phyloP scores from a whole-genome alignment of 495 filamentous ascomycete genomes.

The Pyrenopolyporus hunteri region DNA sequence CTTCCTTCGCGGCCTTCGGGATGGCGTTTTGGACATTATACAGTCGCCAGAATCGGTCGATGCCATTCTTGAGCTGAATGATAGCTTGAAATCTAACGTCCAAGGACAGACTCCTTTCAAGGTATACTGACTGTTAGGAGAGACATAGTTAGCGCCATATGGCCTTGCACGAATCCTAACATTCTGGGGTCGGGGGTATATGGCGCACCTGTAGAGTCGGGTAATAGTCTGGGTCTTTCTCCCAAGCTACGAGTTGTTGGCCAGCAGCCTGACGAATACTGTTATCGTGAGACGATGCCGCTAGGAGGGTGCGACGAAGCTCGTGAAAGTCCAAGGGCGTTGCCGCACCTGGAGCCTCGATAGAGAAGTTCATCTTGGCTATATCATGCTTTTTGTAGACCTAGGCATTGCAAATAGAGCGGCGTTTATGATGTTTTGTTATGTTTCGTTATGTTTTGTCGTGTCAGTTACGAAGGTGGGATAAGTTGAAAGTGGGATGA shows the following conservation, averaged over 20 bases:
- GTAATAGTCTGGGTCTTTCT: constrained; percentile 75
- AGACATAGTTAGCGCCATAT: constrained; percentile 21
- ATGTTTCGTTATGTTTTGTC: not conserved
- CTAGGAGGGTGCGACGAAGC: constrained; percentile 72
- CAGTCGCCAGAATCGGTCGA: constrained; percentile 91
- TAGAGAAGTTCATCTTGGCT: constrained; percentile 56
- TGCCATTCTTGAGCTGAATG: constrained; percentile 93
- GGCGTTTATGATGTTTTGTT: not conserved
- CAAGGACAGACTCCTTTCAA: constrained; percentile 73
- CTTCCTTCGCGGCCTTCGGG: constrained; percentile 71
- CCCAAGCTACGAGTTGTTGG: constrained; percentile 86
- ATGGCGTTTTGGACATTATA: constrained; percentile 70
- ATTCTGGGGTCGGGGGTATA: not conserved
- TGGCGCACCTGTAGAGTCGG: constrained; percentile 72
- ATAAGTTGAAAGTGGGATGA: constrained; percentile 1
- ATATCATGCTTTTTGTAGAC: not conserved
- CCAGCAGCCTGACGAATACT: constrained; percentile 78
- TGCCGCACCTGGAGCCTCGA: constrained; percentile 61
- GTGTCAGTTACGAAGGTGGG: not conserved
- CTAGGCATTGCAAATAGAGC: not conserved
- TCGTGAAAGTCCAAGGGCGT: constrained; percentile 64
- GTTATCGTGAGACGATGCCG: constrained; percentile 74
- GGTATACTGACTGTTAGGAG: constrained; percentile 68
- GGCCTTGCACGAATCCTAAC: not conserved
- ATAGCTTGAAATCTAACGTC: constrained; percentile 87